A percentile compares a stretch with the other conserved stretches of the same genome.
These are phyloP conservation scores for Rhododendron kiyosumense DNA, from an alignment of 148 eudicot genomes.

Conservation along the genomic window DNA sequence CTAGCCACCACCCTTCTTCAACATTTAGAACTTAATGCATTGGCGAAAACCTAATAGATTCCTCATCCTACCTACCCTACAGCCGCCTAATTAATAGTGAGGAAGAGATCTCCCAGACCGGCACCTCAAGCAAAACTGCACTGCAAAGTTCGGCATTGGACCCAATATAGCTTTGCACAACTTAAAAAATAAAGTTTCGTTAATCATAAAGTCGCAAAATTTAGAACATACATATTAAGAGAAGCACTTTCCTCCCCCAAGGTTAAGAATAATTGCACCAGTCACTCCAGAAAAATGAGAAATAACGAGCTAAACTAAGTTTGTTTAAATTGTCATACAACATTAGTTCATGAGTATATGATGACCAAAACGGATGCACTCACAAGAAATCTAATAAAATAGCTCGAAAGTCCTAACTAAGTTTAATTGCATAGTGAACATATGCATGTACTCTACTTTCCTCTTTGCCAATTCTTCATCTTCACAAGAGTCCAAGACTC, in stretches of 20 bases:
- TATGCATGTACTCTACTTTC: not conserved
- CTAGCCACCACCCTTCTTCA: not conserved
- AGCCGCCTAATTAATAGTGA: not conserved
- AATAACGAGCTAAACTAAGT: not conserved
- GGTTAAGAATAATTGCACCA: not conserved
- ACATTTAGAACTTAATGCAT: not conserved
- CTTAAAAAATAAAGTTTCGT: not conserved
- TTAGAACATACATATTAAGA: not conserved
- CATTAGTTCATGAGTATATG: not conserved
- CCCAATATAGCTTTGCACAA: not conserved
- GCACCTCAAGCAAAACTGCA: not conserved
- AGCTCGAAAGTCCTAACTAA: too few relatives aligned
- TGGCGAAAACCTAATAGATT: not conserved
- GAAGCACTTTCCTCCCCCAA: not conserved
- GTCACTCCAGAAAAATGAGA: not conserved
- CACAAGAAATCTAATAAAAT: not conserved
- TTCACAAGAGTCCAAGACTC: not conserved
- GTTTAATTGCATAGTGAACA: not conserved
- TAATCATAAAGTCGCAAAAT: not conserved
- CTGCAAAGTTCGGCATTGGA: not conserved
- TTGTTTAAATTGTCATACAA: not conserved
- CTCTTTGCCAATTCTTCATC: not conserved
- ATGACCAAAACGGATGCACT: not conserved
- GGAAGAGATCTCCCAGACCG: not conserved
- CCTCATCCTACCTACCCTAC: constrained; percentile 1